Base-by-base conservation (phyloP, 2,329 filamentous ascomycete genomes). In the Penicillium sp. region DNA sequence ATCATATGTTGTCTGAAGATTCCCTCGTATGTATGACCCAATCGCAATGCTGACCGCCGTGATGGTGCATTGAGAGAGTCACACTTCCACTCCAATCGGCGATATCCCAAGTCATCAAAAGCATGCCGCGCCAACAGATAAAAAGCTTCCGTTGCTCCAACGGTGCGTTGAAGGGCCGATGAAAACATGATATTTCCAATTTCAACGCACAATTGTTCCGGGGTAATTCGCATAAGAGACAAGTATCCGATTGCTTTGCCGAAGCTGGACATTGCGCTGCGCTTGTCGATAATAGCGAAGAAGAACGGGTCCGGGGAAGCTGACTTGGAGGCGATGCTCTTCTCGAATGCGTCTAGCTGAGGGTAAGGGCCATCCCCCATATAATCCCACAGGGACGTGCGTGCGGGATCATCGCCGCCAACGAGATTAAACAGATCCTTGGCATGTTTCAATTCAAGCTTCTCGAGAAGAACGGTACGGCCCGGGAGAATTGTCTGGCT, bases 71-170 rank as follows among this genome's bases (percentile, higher is more conserved):
- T 87, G 13, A 81, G 68, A 22, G 71, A 57, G 62, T 86, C 79
- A 50, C 81, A 82, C 60, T 86, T 87, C 83, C 84, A 87, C 63
- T 85, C 82, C 5, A 84, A 76, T 14, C 84, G 71, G 10, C 77
- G 66, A 61, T 81, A 83, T 0, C 78, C 75, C 31, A 85, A 62
- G 4, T 76, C 73, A 7, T 79, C 76, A 54, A 86, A 81, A 0
- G 76, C 76, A 44, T 81, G 72, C 22, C 69, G 70, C 42, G 81
- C 74, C 28, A 85, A 65, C 1, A 86, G 68, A 52, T 79, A 84
- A 53, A 81, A 74, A 0, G 76, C 74, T 62, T 86, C 84, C 0
- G 82, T 86, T 0, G 81, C 79, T 8, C 74, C 75, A 35, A 18
- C n/a, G n/a, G 31, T 35, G n/a, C 31, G 31, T 35, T 35, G 31